Base-by-base conservation (phyloP, 805 yeast species). In the Candida alai region DNA sequence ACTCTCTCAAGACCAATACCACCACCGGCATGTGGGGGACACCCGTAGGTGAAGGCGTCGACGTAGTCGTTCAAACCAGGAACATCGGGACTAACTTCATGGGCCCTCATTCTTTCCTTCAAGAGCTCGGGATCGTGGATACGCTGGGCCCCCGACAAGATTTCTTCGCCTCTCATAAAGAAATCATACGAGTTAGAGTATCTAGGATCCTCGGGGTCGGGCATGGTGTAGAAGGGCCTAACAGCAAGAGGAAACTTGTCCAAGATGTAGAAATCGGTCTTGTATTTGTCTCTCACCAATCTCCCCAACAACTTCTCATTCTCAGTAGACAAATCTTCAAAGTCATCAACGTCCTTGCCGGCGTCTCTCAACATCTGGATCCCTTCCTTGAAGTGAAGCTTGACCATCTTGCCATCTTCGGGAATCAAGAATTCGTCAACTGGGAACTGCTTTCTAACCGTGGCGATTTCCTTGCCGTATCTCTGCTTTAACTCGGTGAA, bases 141-240 rank as follows among this genome's bases (percentile, higher is more conserved):
- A 77, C 99, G 96, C 72, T 93, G 99, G 39, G 98, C 99, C 54
- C 99, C 99, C n/a, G 96, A 87, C 49, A 93, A 70, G 52, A 93
- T 93, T 69, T 93, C 99, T 70, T 93, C 98, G 59, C 99, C 99
- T 72, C 98, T 84, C 98, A 93, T 93, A 76, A 93, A 93, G 81
- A 93, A 93, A 70, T 93, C 98, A 60, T 90, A 93, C 14, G 97
- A 90, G 78, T 93, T 93, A 44, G 97, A 89, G 70, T 89, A 89
- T 50, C 82, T 74, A 44, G 95, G 78, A 67, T 93, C 89, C 54
- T 78, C 82, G 13, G 97, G 74, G 60, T 88, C 96, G 43, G 98
- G 97, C 98, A 93, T 93, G 31, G 99, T 93, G 76, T 93, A 93
- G 77, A 93, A 93, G 39, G 99, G 99, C 73, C 99, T 82, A 36